Conservation (phyloP, 129 eudicot genomes). For the Flaveria robusta region DNA sequence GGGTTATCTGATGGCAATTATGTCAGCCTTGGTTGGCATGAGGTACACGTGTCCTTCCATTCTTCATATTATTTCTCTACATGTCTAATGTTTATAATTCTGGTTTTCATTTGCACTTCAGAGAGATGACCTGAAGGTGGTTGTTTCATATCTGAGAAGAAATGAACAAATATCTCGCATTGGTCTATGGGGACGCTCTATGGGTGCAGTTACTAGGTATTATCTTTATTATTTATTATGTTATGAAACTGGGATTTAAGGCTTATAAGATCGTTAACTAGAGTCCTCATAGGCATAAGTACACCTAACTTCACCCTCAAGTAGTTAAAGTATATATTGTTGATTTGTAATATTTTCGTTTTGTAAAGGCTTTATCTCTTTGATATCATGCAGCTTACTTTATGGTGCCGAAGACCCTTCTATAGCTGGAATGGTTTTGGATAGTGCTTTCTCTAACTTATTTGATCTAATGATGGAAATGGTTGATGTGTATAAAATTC, state of each 20-base stretch:
- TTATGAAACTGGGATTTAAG: conserved; percentile 1
- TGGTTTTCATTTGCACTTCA: conserved; percentile 33
- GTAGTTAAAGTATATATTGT: not conserved
- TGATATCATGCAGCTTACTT: conserved; percentile 67
- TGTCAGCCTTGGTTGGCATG: conserved; percentile 98
- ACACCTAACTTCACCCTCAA: not conserved
- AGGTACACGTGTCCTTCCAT: conserved; percentile 43
- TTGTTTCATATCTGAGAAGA: conserved; percentile 72
- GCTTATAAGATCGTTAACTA: not conserved
- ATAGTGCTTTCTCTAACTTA: conserved; percentile 93
- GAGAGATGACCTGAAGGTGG: conserved; percentile 96
- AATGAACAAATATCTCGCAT: conserved; percentile 70
- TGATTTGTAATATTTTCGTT: not conserved
- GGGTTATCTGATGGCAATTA: conserved; percentile 89
- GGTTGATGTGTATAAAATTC: conserved; percentile 89
- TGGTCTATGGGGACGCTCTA: conserved; percentile 98
- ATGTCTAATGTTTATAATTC: conserved; percentile 1
- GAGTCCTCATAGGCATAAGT: not conserved
- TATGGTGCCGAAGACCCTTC: conserved; percentile 99
- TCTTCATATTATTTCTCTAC: not conserved
- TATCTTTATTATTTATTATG: not conserved
- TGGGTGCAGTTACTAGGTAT: conserved; percentile 99
- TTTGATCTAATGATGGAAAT: conserved; percentile 94
- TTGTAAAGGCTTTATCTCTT: not conserved
- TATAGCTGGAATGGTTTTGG: conserved; percentile 95